Evolutionary conservation across 306 rosid species (phyloP).

Genomic region (Dalbergia oliveri): DNA sequence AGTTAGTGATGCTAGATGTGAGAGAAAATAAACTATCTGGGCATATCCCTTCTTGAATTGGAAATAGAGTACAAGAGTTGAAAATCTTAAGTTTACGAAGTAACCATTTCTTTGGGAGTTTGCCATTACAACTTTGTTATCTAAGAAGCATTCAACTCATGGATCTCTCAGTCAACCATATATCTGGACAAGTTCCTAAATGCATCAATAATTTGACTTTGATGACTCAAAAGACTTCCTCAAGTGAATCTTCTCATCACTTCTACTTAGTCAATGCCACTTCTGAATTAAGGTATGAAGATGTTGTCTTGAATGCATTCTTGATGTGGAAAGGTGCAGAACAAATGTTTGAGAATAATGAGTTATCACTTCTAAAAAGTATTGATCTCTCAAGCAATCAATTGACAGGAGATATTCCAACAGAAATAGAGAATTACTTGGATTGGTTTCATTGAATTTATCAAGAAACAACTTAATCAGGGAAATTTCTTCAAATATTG

Average conservation of each 20-base stretch:
- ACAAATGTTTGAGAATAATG: background rate
- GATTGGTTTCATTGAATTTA: conserved; percentile 29
- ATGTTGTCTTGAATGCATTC: background rate
- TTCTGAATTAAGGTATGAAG: too few species aligned
- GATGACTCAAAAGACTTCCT: background rate
- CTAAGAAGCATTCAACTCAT: background rate
- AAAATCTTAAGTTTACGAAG: background rate
- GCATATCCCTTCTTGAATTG: conserved; percentile 12
- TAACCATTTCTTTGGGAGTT: background rate
- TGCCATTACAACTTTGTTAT: conserved; percentile 17
- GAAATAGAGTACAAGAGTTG: background rate
- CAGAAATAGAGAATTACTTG: background rate
- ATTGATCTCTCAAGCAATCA: conserved; percentile 46
- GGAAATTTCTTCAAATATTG: conserved; percentile 10
- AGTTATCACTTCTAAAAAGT: background rate
- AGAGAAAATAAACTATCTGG: conserved; percentile 23
- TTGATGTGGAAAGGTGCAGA: conserved; percentile 43
- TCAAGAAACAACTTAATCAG: conserved; percentile 37
- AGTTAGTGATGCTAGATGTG: conserved; percentile 1
- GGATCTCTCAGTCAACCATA: background rate
- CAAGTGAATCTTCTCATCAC: background rate
- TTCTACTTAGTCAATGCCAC: too few species aligned
- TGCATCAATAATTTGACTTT: background rate
- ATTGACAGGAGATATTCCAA: background rate
- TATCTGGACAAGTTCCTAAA: conserved; percentile 11